Conservation (phyloP, 1,284 basidiomycete species). For the Inonotus obliquus region DNA sequence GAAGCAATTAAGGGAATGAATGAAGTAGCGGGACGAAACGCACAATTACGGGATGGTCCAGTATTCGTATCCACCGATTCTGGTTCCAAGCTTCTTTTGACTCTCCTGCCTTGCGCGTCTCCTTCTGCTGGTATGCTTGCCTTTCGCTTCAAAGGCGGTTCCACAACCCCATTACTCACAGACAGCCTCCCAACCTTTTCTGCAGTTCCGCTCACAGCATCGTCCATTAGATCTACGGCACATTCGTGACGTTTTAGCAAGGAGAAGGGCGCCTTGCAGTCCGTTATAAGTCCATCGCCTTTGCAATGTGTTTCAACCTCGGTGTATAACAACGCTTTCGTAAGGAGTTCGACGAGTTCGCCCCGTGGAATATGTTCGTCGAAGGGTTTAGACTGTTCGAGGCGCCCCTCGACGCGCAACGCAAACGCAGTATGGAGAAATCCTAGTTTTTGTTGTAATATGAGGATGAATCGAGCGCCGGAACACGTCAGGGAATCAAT, state of each 20-base stretch:
- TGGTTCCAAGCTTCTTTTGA: slow-evolving; percentile 18
- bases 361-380: slow-evolving; percentile 75
- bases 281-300: slow-evolving; percentile 48
- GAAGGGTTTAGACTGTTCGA: slow-evolving; percentile 62
- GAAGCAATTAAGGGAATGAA: not conserved
- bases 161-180: slow-evolving; percentile 6
- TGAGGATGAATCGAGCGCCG: slow-evolving; percentile 1
- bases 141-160: slow-evolving; percentile 19
- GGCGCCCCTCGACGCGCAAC: slow-evolving; percentile 61
- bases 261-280: slow-evolving; percentile 64
- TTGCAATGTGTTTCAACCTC: slow-evolving; percentile 82
- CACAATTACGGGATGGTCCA: slow-evolving; percentile 3
- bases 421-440: slow-evolving; percentile 77
- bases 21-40: not conserved
- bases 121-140: slow-evolving; percentile 17
- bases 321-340: slow-evolving; percentile 76
- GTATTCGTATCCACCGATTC: slow-evolving; percentile 12
- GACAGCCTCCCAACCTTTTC: slow-evolving; percentile 13
- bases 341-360: slow-evolving; percentile 74
- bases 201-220: slow-evolving; percentile 6
- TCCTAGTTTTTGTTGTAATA: slow-evolving; percentile 36
- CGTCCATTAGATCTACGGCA: slow-evolving; percentile 38
- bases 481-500: slow-evolving; percentile 13
- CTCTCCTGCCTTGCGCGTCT: slow-evolving; percentile 15
- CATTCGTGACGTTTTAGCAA: slow-evolving; percentile 69